Evolutionary conservation across 2,329 filamentous ascomycete species (phyloP), one percentile per base, ranked within the genome.

Genomic region (Diaporthe capsici): DNA sequence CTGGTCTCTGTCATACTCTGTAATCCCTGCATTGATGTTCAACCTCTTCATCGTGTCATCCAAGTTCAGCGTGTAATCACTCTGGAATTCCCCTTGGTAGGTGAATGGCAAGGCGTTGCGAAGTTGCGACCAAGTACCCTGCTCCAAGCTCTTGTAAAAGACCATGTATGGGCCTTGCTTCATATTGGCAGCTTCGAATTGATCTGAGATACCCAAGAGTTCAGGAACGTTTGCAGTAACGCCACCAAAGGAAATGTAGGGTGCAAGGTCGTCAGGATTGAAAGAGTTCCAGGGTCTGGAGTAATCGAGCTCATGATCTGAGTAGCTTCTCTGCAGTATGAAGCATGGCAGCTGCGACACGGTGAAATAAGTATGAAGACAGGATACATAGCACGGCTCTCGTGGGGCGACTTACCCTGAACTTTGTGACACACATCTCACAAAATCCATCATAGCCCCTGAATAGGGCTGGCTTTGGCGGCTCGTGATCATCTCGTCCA

Each of bases 391-490:
- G 9, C 9, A 20, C 22, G 8, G 12, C 34, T 34, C 8, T 22
- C 25, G 10, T 15, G 25, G 22, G 47, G 51, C 17, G 25, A 73
- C 73, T 65, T 28, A 77, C 77, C 72, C 70, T 75, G 58, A 58
- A 60, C 34, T 17, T 39, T 3, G 63, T 15, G 37, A 71, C 70
- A 28, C 77, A 78, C 44, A 61, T 47, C 6, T 63, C 60, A 34
- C 77, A 77, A 37, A 65, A 75, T 12, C 77, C 77, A 12, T 47
- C 28, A 28, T 76, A 67, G 39, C 71, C 74, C 10, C 5, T 49
- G 67, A 77, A 78, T 0, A 39, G 9, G 20, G 49, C 58, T 22
- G 57, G 17, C 2, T 61, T 49, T 4, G 71, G 67, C 53, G 73
- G 73, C 65, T 74, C 71, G n/a, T 77, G 37, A 8, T 76, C 58